These are phyloP conservation scores for Eucalyptus pauciflora DNA, from an alignment of 345 rosid species.

Conservation along the genomic window DNA sequence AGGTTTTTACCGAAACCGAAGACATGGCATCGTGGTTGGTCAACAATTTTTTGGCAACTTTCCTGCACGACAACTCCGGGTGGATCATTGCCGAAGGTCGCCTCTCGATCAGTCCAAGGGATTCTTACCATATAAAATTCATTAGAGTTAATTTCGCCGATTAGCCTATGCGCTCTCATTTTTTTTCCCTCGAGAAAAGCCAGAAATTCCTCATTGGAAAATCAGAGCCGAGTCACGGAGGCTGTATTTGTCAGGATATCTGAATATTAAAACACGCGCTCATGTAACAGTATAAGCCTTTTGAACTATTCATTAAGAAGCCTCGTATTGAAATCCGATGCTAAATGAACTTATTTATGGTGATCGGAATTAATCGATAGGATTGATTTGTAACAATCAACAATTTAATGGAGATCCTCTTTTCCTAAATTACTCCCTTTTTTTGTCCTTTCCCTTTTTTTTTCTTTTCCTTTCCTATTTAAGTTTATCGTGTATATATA, in stretches of 20 bases:
- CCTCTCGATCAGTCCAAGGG: not conserved
- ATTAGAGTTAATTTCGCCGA: not conserved
- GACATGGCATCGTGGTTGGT: not conserved
- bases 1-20: not conserved
- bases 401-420: not conserved
- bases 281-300: fast-evolving
- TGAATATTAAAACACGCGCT: not conserved
- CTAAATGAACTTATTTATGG: not conserved
- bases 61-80: not conserved
- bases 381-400: not conserved
- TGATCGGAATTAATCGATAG: too few relatives aligned
- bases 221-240: fast-evolving
- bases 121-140: not conserved
- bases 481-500: not conserved
- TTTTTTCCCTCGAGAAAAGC: not conserved
- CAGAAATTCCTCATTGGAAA: not conserved
- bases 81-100: not conserved
- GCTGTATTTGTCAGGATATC: fast-evolving
- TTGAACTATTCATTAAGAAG: too few relatives aligned
- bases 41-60: not conserved
- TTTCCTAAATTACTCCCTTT: not conserved
- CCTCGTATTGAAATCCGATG: too few relatives aligned
- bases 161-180: not conserved
- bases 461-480: not conserved
- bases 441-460: fast-evolving